Conservation (phyloP, 139 green algal species). For the Raphidocelis subcapitata region DNA sequence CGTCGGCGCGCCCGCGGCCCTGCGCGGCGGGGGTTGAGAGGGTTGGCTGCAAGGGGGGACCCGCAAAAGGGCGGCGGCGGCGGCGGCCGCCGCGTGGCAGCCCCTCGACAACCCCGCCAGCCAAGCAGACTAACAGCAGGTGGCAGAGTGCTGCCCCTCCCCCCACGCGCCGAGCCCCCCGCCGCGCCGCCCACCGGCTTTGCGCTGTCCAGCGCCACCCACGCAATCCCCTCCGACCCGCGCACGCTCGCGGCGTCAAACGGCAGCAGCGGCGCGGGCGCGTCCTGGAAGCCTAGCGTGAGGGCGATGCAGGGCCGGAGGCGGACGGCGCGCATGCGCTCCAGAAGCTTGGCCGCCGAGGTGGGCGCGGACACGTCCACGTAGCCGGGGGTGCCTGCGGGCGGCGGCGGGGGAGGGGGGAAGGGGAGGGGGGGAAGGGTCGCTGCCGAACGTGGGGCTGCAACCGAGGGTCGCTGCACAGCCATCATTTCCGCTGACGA, state of each 20-base stretch:
- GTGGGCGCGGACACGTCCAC: conserved; percentile 13
- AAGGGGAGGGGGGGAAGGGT: neutral
- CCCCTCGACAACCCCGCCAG: too few relatives aligned
- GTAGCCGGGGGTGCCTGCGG: conserved; percentile 10
- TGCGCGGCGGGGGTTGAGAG: neutral
- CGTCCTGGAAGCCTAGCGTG: conserved; percentile 15
- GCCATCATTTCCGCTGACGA: neutral
- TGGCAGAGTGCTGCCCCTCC: neutral
- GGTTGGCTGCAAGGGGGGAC: neutral
- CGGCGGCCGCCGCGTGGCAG: too few relatives aligned
- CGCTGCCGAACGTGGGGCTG: too few relatives aligned
- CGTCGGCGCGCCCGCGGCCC: conserved; percentile 31
- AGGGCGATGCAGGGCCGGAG: conserved; percentile 5
- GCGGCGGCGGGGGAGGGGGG: too few relatives aligned
- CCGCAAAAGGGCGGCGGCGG: neutral
- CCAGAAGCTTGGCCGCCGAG: conserved; percentile 8
- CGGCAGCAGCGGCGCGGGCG: conserved; percentile 24
- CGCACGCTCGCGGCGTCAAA: conserved; percentile 30
- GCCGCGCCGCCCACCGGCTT: conserved; percentile 29
- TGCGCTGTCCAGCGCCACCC: conserved; percentile 22
- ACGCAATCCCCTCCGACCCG: conserved; percentile 20
- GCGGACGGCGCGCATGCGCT: conserved; percentile 5
- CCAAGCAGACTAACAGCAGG: neutral
- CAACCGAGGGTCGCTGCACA: too few relatives aligned
- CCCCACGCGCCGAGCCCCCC: neutral